phyloP scores from a whole-genome alignment of 2,329 filamentous ascomycete species.

The Pyricularia grisea region DNA sequence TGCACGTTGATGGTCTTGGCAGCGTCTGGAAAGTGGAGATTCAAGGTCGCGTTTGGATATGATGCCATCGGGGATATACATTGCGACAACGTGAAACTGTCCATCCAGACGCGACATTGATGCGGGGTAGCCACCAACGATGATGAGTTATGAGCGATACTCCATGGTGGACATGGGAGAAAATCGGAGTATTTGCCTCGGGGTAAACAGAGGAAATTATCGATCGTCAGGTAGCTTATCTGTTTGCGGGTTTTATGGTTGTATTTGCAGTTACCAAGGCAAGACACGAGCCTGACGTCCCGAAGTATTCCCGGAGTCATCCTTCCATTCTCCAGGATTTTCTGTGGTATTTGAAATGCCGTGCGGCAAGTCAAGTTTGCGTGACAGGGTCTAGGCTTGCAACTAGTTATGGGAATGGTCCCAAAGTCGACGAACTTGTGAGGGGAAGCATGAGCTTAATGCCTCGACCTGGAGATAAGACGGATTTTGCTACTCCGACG shows the following conservation, averaged over 20 bases:
- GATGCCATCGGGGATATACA: slow-evolving; percentile 4
- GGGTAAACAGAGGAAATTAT: neutral
- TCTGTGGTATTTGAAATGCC: neutral
- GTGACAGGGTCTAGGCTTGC: neutral
- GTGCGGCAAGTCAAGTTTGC: neutral
- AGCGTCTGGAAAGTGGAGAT: neutral
- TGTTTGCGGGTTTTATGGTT: neutral
- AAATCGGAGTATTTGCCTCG: neutral
- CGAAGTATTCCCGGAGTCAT: neutral
- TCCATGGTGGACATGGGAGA: neutral
- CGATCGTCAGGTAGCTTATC: neutral
- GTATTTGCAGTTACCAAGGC: neutral
- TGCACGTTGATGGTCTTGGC: neutral
- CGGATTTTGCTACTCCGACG: neutral
- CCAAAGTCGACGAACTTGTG: neutral
- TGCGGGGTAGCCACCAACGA: neutral
- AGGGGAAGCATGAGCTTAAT: neutral
- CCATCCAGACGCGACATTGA: neutral
- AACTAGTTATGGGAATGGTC: neutral
- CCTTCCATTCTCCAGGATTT: neutral
- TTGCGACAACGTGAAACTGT: neutral
- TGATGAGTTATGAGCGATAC: neutral
- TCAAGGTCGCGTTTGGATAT: neutral
- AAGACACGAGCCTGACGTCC: neutral
- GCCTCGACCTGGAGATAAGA: neutral